Evolutionary conservation across 768 basidiomycete genomes (phyloP), one percentile per base, ranked within the genome.

Genomic region (Lactarius evosmus): DNA sequence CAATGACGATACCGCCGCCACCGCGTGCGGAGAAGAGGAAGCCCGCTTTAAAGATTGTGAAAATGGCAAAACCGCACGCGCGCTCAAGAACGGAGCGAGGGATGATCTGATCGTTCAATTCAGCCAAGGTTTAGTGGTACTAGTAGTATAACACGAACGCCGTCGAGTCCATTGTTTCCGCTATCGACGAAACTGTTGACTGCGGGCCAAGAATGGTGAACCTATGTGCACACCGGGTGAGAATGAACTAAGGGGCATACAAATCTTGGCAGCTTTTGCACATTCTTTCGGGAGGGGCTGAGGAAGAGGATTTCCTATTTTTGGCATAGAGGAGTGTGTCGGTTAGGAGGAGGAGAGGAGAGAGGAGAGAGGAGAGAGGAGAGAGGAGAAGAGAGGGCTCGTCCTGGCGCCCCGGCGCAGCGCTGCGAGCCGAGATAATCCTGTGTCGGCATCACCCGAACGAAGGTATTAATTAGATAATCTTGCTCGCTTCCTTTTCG

Each of bases 1-100:
- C 93, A 57, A 98, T 95, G 38, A 96, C 95, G 22, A 98, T 76
- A 7, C 95, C 95, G 51, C 86, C 87, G 27, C 94, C 91, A 27
- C 87, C 95, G 70, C 91, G 79, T 2, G 91, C 92, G 49, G 83
- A 82, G 75, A 94, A 85, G 17, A 86, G 69, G 69, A 87, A 85
- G 1, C 80, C 80, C 25, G 80, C 83, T 70, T 94, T 95, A 76
- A 93, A 82, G 57, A 95, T 83, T 5, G 89, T 92, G 73, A 94
- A 93, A 53, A 94, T 92, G n/a, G 92, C 93, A 71, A 96, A 96
- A 5, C 95, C 86, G 33, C 75, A 80, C 17, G 86, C 86, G 62
- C 79, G 75, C 67, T 85, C 79, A 25, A 88, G 76, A 9, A 88
- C 79, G 41, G 69, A 73, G 27, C 79, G 77, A 34, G 85, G 85